Evolutionary conservation across 495 filamentous ascomycete species (phyloP), one percentile per base, ranked within the genome.

Genomic region (Tuber melanosporum): DNA sequence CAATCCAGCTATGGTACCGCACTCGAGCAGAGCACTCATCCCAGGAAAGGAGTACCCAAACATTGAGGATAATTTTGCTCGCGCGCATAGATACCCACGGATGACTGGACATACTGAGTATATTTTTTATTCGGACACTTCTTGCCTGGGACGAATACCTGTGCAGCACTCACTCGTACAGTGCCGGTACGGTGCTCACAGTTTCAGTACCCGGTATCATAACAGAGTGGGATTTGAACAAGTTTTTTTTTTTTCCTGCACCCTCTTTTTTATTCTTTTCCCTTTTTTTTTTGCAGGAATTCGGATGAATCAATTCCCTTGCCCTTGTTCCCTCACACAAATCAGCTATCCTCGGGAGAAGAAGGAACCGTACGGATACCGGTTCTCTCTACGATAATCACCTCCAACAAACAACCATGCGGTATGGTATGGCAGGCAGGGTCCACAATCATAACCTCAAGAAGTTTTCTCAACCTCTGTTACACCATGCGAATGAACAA

Each of bases 391-490:
- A 57, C 49, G 49, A n/a, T 57, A 57, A 57, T 57, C 49, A 57
- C 22, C 7, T 19, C 49, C 49, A 26, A 12, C 49, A n/a, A 8
- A 26, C 49, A 57, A 57, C n/a, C n/a, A 66, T 66, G 26, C 26
- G 10, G 57, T 66, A 66, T 15, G 57, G 57, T 3, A 66, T n/a
- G 57, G 57, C 26, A 66, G 57, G 57, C 26, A 66, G 57, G 57
- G 57, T 32, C n/a, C 26, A 32, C 57, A 66, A 66, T 17, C 49
- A 62, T 12, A 26, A 46, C 71, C 72, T 75, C 45, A 49, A 62
- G 22, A 47, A 66, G 52, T 71, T 73, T 73, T 79, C 70, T 76
- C 78, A 70, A 74, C 62, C 78, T 76, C 75, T 71, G 72, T 72
- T 72, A 79, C 73, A 71, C 42, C 62, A 76, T 76, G 76, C 76